These are phyloP conservation scores for Corynascus novoguineensis DNA, from an alignment of 495 filamentous ascomycete genomes.

Conservation along the genomic window DNA sequence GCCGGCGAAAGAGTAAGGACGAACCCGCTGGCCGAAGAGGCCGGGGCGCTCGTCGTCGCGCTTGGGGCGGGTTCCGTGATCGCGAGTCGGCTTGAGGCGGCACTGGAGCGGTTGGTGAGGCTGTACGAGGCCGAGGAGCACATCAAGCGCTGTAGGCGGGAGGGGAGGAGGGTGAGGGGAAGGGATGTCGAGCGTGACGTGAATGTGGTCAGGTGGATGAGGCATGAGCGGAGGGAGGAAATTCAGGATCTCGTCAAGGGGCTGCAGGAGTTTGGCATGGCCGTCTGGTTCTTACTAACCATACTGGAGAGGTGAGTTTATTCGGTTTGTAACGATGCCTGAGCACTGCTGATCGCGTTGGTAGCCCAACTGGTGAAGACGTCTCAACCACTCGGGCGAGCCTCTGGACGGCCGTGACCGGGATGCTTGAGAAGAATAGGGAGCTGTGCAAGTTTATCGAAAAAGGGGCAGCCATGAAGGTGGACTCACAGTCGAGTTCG, in stretches of 20 bases:
- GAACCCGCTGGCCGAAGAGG: neutral
- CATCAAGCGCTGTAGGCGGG: neutral
- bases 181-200: neutral
- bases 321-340: neutral
- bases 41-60: neutral
- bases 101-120: neutral
- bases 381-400: neutral
- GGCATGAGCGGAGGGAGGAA: neutral
- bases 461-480: neutral
- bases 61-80: neutral
- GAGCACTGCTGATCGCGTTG: neutral
- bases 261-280: neutral
- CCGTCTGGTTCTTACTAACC: neutral
- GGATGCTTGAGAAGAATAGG: neutral
- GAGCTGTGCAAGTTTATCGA: neutral
- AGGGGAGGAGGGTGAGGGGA: neutral
- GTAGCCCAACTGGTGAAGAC: neutral
- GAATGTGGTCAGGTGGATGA: neutral
- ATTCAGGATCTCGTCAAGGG: constrained; percentile 5
- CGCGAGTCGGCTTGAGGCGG: neutral
- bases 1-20: no score
- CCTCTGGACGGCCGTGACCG: neutral
- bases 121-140: neutral
- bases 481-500: neutral
- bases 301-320: constrained; percentile 1